Evolutionary conservation across 2,329 filamentous ascomycete species (phyloP), one percentile per base, ranked within the genome.

Genomic region (Apiospora rasikravindrae): DNA sequence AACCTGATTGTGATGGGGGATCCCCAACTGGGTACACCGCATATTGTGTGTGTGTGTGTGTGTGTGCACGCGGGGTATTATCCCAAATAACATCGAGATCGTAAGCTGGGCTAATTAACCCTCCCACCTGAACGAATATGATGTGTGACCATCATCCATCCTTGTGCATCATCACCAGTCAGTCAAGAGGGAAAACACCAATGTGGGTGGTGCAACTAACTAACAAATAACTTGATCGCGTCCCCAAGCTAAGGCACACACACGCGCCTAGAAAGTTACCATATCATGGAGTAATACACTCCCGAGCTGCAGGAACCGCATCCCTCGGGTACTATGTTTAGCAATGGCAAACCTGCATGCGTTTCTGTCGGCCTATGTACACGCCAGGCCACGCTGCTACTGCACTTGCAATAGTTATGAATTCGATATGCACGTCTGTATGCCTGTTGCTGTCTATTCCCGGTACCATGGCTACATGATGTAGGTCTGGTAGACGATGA

Each of bases 341-440:
- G 66, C 66, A 29, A 68, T 26, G 40, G n/a, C 13, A 22, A 40
- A 45, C 33, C 69, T 69, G 69, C 69, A 67, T 69, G 64, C 67
- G 47, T 70, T 69, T 64, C 66, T 67, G n/a, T 29, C 5, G 11
- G 49, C 70, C 68, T 67, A 66, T 66, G n/a, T 69, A 69, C 16
- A 29, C n/a, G 37, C 26, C 22, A 57, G 66, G 67, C 68, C 40
- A 24, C 49, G 11, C 10, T 57, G 51, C 51, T 57, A 57, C 51
- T 57, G 57, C 33, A 64, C 11, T 61, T 19, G 26, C 53, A 26
- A 37, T 61, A n/a, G n/a, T 14, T 2, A 14, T 8, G 3, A 40
- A 53, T 70, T 70, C 57, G 42, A 66, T 37, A 33, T 61, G 47
- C 47, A 71, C 26, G n/a, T 11, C 26, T 22, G 44, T 11, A 29